Percentiles rank a stretch among this genome's conserved stretches.
These are phyloP conservation scores for Boechera divaricarpa DNA, from an alignment of 345 rosid species.

Conservation along the genomic window DNA sequence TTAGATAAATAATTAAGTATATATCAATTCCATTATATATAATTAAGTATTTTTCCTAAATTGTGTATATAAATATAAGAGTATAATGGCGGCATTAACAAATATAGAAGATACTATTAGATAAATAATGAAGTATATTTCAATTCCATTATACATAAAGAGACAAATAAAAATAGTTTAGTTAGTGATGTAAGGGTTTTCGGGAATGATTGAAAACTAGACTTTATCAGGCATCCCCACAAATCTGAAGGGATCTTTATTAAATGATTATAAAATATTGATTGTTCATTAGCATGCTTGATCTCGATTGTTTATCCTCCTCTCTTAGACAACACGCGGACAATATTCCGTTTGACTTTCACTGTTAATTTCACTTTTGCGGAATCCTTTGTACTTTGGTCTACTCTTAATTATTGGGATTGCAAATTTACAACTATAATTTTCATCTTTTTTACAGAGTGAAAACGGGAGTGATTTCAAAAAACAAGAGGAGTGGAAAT, in stretches of 20 bases:
- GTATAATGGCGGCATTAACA: constrained; percentile 3
- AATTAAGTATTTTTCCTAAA: not conserved
- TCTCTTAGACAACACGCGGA: constrained; percentile 29
- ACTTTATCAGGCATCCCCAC: constrained; percentile 32
- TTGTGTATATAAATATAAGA: not conserved
- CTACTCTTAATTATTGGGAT: constrained; percentile 16
- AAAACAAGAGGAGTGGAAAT: no score
- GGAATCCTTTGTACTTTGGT: constrained; percentile 29
- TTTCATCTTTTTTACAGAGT: not conserved
- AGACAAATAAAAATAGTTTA: constrained; percentile 5
- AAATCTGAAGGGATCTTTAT: constrained; percentile 28
- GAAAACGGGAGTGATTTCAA: not conserved
- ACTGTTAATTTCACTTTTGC: constrained; percentile 34
- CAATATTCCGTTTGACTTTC: constrained; percentile 31
- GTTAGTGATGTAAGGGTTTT: constrained; percentile 7
- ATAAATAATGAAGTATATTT: not conserved
- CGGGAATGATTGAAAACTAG: not conserved
- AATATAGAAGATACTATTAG: not conserved
- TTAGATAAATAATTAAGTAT: not conserved
- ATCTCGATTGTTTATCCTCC: constrained; percentile 13
- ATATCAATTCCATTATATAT: no score
- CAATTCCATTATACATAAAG: not conserved
- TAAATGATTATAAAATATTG: constrained; percentile 37
- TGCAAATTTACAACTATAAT: not conserved
- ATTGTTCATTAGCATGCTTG: constrained; percentile 49